A percentile compares a stretch with the other conserved stretches of the same genome.
These are phyloP conservation scores for Pulveroboletus sp. DNA, from an alignment of 768 basidiomycete species.

Conservation along the genomic window DNA sequence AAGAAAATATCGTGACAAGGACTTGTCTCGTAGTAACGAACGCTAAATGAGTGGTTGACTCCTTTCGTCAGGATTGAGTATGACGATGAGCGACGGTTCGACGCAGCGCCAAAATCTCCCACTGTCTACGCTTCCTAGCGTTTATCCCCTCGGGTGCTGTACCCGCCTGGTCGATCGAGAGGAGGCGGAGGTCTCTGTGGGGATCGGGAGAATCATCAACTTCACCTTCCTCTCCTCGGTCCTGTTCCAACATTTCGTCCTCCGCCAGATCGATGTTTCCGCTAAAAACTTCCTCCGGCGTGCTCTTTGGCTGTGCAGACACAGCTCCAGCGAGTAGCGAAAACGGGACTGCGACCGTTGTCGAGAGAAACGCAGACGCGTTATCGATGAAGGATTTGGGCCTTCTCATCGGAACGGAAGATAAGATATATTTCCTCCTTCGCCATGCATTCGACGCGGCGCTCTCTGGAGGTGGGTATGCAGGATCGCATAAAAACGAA, in stretches of 20 bases:
- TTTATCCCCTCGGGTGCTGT: slow-evolving; percentile 29
- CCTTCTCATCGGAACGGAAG: slow-evolving; percentile 62
- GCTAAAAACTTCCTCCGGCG: slow-evolving; percentile 64
- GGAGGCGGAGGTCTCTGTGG: slow-evolving; percentile 51
- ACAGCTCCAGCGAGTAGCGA: slow-evolving; percentile 44
- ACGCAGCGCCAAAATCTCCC: slow-evolving; percentile 47
- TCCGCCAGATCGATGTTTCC: slow-evolving; percentile 70
- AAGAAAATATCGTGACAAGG: too few species aligned
- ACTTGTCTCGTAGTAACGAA: neutral
- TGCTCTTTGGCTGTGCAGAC: slow-evolving; percentile 37
- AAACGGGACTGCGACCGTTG: slow-evolving; percentile 57
- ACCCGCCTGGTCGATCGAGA: slow-evolving; percentile 45
- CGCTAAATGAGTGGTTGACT: too few species aligned
- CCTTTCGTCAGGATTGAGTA: slow-evolving; percentile 7
- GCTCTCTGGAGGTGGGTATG: slow-evolving; percentile 44
- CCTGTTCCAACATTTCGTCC: slow-evolving; percentile 75
- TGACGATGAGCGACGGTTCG: slow-evolving; percentile 26
- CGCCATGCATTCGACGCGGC: slow-evolving; percentile 48
- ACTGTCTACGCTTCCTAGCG: slow-evolving; percentile 42
- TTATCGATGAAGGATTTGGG: slow-evolving; percentile 69
- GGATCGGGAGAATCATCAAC: slow-evolving; percentile 67
- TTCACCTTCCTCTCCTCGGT: slow-evolving; percentile 73
- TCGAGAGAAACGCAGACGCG: slow-evolving; percentile 61
- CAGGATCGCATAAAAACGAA: slow-evolving; percentile 59
- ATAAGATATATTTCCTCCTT: slow-evolving; percentile 56